Evolutionary conservation across 805 yeast genomes (phyloP).

Genomic region (Saccharomycopsis fibuligera): DNA sequence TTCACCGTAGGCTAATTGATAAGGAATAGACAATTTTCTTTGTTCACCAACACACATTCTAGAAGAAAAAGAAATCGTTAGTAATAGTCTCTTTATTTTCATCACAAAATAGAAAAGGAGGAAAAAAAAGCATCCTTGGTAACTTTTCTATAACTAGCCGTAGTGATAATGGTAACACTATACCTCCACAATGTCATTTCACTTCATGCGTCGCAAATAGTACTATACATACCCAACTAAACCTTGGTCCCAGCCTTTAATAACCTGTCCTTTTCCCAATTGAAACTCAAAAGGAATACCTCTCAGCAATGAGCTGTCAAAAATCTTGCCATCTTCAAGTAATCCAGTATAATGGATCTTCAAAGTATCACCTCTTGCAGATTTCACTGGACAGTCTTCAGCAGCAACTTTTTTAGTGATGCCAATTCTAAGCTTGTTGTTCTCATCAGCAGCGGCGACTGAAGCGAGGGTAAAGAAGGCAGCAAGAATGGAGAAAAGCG

Average conservation of each 20-base stretch:
- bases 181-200: no score
- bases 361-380: conserved; percentile 61
- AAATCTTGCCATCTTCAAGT: conserved; percentile 57
- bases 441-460: conserved; percentile 5
- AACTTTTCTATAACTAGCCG: no score
- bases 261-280: conserved; percentile 78
- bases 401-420: conserved; percentile 42
- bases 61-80: background rate
- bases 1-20: conserved; percentile 70
- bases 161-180: no score
- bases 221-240: conserved; percentile 29
- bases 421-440: conserved; percentile 27
- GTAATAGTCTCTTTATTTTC: background rate
- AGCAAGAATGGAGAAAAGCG: background rate
- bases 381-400: conserved; percentile 49
- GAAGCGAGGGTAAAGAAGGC: background rate
- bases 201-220: background rate
- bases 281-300: conserved; percentile 61
- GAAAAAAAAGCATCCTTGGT: background rate
- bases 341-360: conserved; percentile 76
- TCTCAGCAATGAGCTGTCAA: conserved; percentile 67
- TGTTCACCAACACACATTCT: conserved; percentile 83
- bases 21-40: conserved; percentile 73
- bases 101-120: background rate
- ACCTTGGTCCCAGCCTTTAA: conserved; percentile 90